Conservation (phyloP, 805 yeast species). For the Pichia nanzhaoensis region DNA sequence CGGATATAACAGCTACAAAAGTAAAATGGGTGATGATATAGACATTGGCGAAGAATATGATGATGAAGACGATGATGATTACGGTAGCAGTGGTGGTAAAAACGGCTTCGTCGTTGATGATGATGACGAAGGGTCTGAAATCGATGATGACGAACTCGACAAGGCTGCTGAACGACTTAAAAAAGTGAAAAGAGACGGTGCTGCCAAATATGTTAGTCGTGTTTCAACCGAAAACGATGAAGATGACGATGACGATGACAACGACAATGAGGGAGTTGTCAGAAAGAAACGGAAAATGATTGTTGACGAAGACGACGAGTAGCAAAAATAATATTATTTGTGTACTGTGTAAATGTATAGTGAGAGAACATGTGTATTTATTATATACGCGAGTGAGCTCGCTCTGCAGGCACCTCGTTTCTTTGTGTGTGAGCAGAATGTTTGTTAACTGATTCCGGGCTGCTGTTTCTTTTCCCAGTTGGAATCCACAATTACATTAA, state of each 20-base stretch:
- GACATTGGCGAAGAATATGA: slow-evolving; percentile 13
- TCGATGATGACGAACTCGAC: slow-evolving; percentile 36
- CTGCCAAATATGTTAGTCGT: slow-evolving; percentile 34
- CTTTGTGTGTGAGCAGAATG: too few relatives aligned
- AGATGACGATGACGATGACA: slow-evolving; percentile 47
- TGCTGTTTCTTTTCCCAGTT: too few relatives aligned
- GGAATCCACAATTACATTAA: too few relatives aligned
- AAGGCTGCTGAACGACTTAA: slow-evolving; percentile 54
- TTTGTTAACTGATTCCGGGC: too few relatives aligned
- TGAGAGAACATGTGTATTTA: background rate
- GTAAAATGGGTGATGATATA: slow-evolving; percentile 13
- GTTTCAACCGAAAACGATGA: slow-evolving; percentile 31
- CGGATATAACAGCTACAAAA: slow-evolving; percentile 11
- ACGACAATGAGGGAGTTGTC: slow-evolving; percentile 38
- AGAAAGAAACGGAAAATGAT: slow-evolving; percentile 41
- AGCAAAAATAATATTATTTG: too few relatives aligned
- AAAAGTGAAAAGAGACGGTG: slow-evolving; percentile 50
- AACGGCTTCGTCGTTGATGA: slow-evolving; percentile 34
- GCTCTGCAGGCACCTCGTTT: too few relatives aligned
- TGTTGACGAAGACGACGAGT: slow-evolving; percentile 32
- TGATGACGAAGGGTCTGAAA: slow-evolving; percentile 26
- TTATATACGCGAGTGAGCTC: background rate
- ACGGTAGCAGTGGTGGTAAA: slow-evolving; percentile 24
- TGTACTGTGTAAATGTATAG: background rate
- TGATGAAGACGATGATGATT: slow-evolving; percentile 3